These are phyloP conservation scores for Terfezia boudieri DNA, from an alignment of 495 filamentous ascomycete species.

Conservation along the genomic window DNA sequence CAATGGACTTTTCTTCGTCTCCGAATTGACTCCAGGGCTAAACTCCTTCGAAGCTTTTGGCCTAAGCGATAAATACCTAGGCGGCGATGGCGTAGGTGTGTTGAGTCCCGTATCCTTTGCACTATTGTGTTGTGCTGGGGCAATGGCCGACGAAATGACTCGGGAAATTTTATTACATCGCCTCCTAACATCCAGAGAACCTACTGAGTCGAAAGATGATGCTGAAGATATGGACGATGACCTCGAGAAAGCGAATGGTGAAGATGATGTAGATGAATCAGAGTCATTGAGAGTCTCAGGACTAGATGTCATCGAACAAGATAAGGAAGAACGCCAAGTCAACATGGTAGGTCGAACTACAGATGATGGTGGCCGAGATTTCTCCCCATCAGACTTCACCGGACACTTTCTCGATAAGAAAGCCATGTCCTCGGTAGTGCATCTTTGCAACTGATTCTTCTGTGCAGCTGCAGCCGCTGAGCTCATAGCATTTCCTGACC, in stretches of 20 bases:
- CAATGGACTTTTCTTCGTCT: too few species aligned
- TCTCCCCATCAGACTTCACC: not conserved
- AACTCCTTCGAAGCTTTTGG: not conserved
- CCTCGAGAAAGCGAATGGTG: constrained; percentile 5
- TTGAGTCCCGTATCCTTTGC: not conserved
- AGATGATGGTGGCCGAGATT: not conserved
- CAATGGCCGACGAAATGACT: too few species aligned
- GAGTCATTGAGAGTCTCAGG: not conserved
- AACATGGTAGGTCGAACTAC: not conserved
- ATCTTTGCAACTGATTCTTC: constrained; percentile 9
- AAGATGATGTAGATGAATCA: constrained; percentile 4
- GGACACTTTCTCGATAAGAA: constrained; percentile 6
- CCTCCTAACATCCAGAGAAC: not conserved
- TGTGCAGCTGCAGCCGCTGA: constrained; percentile 5
- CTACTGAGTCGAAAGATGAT: constrained; percentile 1
- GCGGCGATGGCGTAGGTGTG: not conserved
- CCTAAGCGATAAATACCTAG: not conserved
- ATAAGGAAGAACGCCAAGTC: constrained; percentile 9
- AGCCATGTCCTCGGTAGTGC: constrained; percentile 11
- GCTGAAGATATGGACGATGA: constrained; percentile 8
- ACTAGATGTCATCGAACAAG: constrained; percentile 5
- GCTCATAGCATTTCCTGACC: constrained; percentile 26
- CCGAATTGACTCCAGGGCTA: too few species aligned
- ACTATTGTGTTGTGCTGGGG: too few species aligned
- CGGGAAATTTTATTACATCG: too few species aligned